Base-by-base conservation (phyloP, 768 basidiomycete genomes). In the Scleroderma bovista region DNA sequence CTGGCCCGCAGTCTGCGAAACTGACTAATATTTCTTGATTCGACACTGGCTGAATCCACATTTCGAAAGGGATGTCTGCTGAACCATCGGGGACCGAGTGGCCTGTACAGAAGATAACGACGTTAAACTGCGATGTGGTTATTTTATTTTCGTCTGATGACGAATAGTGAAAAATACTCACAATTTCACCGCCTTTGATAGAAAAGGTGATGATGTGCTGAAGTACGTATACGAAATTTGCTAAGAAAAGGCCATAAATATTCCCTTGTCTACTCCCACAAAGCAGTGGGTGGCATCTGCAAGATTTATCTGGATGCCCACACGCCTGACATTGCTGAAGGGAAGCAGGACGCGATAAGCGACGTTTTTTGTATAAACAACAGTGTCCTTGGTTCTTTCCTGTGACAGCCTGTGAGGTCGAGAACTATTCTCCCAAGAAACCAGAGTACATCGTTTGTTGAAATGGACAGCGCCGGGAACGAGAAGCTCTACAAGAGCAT, bases 131-230 rank as follows among this genome's bases (percentile, higher is more conserved):
- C 32, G 33, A 29, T 12, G 31, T n/a, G 26, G 6, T 8, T 12
- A 23, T 43, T 23, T 15, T 4, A 6, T 9, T 16, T 24, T 6
- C 1, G 3, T n/a, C 16, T 19, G n/a, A 32, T 8, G 10, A 2
- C 8, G 31, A 33, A 17, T 16, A 49, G 10, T 19, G 16, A 37
- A 32, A 47, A 32, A 16, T 13, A 61, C 68, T 31, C 48, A 80
- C 79, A 17, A 73, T 60, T 43, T 66, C 61, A 10, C 69, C 67
- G 13, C 62, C 67, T 58, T 70, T 67, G 46, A 82, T 74, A 0
- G 79, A 74, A 56, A 75, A 79, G 0, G 72, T 69, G 33, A 82
- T 74, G 26, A 81, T 63, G 56, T 82, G 79, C 80, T 81, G 51
- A 5, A 13, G n/a, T 7, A 13, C 19, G 23, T 38, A 34, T 37